A percentile compares a stretch with the other conserved stretches of the same genome.
Conservation (phyloP, 2,329 filamentous ascomycete species). For the Sclerotinia sclerotiorum region DNA sequence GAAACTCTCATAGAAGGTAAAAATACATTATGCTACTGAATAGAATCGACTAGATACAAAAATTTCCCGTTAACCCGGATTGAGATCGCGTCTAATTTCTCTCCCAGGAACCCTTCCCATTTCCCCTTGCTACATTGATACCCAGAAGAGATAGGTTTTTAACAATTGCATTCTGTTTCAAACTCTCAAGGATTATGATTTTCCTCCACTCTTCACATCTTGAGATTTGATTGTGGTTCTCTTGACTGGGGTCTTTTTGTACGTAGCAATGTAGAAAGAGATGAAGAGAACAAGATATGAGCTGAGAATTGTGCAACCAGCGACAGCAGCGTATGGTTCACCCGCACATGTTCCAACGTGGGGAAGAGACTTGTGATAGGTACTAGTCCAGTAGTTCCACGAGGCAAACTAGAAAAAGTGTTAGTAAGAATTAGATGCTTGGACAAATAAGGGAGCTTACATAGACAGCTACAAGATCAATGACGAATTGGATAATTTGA, state of each 20-base stretch:
- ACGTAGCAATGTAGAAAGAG: slow-evolving; percentile 96
- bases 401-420: slow-evolving; percentile 94
- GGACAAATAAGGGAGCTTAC: not conserved
- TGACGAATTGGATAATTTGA: slow-evolving; percentile 95
- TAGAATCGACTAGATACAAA: not conserved
- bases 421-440: slow-evolving; percentile 18
- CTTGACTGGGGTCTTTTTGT: slow-evolving; percentile 79
- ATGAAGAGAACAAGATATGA: slow-evolving; percentile 98
- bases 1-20: not conserved
- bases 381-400: slow-evolving; percentile 96
- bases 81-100: not conserved
- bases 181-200: not conserved
- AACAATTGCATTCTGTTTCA: slow-evolving; percentile 18
- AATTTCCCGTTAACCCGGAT: not conserved
- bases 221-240: slow-evolving; percentile 58
- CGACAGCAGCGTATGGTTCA: slow-evolving; percentile 93
- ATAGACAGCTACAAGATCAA: slow-evolving; percentile 73
- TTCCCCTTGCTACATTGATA: not conserved
- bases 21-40: slow-evolving; percentile 10
- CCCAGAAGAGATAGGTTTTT: slow-evolving; percentile 36
- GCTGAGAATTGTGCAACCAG: slow-evolving; percentile 86
- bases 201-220: not conserved
- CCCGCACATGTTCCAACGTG: slow-evolving; percentile 85
- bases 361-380: slow-evolving; percentile 82
- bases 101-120: not conserved